These are phyloP conservation scores for Pseudocercospora eumusae DNA, from an alignment of 2,329 filamentous ascomycete species.

Conservation along the genomic window DNA sequence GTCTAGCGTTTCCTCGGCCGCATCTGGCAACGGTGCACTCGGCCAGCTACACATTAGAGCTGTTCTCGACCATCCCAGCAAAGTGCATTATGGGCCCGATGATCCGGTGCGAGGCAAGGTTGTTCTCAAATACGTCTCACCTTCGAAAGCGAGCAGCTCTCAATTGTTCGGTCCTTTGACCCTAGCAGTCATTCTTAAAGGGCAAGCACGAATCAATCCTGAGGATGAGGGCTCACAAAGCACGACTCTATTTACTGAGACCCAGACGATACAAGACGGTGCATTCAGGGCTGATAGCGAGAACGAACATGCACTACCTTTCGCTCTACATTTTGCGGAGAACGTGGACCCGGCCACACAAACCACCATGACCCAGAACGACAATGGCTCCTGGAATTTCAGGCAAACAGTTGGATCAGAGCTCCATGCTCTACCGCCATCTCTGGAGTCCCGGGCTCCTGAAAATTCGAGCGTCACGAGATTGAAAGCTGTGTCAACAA, in stretches of 20 bases:
- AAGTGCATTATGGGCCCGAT: constrained; percentile 23
- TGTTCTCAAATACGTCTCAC: constrained; percentile 14
- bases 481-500: background rate
- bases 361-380: constrained; percentile 14
- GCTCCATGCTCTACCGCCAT: background rate
- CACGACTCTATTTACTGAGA: constrained; percentile 12
- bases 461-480: background rate
- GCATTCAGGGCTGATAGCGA: constrained; percentile 19
- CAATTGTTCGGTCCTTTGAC: constrained; percentile 22
- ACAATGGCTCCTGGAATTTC: constrained; percentile 18
- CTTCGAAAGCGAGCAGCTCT: constrained; percentile 8
- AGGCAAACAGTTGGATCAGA: constrained; percentile 1
- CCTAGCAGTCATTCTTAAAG: constrained; percentile 15
- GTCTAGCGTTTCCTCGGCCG: constrained; percentile 1
- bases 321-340: constrained; percentile 19
- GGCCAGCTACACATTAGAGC: constrained; percentile 15
- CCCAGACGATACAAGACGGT: constrained; percentile 14
- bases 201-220: constrained; percentile 11
- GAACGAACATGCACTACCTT: constrained; percentile 18
- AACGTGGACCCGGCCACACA: constrained; percentile 13
- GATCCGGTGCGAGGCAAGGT: constrained; percentile 20
- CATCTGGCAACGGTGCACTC: constrained; percentile 8
- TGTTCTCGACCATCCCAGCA: constrained; percentile 19
- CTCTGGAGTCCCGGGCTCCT: background rate
- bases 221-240: constrained; percentile 2